Base-by-base conservation (phyloP, 306 rosid genomes). In the Dryas alaskensis region DNA sequence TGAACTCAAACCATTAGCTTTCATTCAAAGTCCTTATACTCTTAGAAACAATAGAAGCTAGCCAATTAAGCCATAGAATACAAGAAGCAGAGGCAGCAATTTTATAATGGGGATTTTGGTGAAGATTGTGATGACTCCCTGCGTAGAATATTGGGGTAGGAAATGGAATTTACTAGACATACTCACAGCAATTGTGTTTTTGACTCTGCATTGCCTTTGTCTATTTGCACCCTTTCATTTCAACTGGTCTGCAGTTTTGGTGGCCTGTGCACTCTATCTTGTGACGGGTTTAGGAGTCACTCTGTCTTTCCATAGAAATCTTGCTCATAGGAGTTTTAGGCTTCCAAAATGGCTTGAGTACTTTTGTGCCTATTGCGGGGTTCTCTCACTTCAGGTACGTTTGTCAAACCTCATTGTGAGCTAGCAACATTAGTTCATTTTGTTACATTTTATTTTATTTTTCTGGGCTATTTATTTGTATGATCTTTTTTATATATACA, bases 301-400 rank as follows among this genome's bases (percentile, higher is more conserved):
- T 12, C 77, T 86, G 2, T 92, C 96, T 60, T 92, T 76, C 52
- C 98, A 90, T 65, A 85, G 96, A 59, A 73, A 92, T 72, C 98
- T 92, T 54, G 85, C 98, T n/a, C 98, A 92, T 53, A 79, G 79
- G 68, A 92, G 96, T 67, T 92, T 92, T 73, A 90, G 84, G 85
- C 83, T 92, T 58, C 96, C 94, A 14, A 92, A 86, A 73, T 90
- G 88, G 89, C 96, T 92, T 13, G 94, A 92, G 65, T 92, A 88
- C 83, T 55, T 74, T 13, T 92, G 85, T 81, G 92, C 98, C 45
- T 90, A 90, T 52, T 82, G 89, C 22, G 96, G 94, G 1, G 94
- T 75, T 65, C 83, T 82, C 13, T 93, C 96, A 44, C 90, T 89
- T 84, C 98, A 92, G 93, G 98, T 78, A 4, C 4, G 14, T 55